phyloP scores from a whole-genome alignment of 345 rosid genomes.

The Moricandia moricandioides region DNA sequence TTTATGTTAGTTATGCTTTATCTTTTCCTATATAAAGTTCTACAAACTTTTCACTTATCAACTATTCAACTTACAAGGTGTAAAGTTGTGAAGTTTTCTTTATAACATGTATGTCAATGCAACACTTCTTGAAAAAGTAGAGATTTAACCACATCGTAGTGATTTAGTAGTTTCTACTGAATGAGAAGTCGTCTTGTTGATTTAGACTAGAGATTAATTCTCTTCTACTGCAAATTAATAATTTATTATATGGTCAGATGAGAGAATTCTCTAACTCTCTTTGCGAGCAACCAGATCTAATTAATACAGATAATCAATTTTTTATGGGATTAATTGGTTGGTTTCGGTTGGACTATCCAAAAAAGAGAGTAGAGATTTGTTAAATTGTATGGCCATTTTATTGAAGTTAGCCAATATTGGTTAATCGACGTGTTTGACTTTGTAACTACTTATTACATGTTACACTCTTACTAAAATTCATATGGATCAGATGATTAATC shows the following conservation, averaged over 20 bases:
- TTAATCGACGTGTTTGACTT: neutral
- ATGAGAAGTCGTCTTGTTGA: too few relatives aligned
- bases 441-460: neutral
- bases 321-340: too few relatives aligned
- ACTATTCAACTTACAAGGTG: neutral
- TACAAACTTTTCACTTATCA: neutral
- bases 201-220: too few relatives aligned
- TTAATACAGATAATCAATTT: too few relatives aligned
- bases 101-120: neutral
- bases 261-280: too few relatives aligned
- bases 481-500: neutral
- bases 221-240: too few relatives aligned
- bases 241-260: too few relatives aligned
- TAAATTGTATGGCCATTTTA: neutral
- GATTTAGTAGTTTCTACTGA: too few relatives aligned
- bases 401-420: neutral
- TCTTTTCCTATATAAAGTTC: neutral
- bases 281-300: too few relatives aligned
- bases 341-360: too few relatives aligned
- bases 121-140: neutral
- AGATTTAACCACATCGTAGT: too few relatives aligned
- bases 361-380: neutral
- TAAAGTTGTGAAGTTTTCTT: conserved; percentile 7
- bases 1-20: neutral
- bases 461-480: neutral